Conservation (phyloP, 2,329 filamentous ascomycete species). For the Sporothrix globosa region DNA sequence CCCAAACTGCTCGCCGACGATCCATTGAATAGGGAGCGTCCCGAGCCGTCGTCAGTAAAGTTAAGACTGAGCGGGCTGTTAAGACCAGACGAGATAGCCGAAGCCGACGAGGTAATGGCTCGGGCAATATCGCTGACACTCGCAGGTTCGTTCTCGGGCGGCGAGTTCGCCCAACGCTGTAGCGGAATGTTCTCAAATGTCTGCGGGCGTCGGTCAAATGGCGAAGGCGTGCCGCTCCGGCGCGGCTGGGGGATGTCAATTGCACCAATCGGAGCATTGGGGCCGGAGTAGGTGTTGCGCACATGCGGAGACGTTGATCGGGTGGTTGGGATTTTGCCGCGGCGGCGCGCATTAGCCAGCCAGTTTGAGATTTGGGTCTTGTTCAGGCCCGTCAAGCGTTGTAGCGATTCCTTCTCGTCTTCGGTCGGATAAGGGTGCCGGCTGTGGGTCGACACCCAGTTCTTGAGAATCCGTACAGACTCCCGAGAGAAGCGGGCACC, state of each 20-base stretch:
- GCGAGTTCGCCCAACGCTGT: slow-evolving; percentile 63
- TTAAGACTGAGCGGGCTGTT: slow-evolving; percentile 62
- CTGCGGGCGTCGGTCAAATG: slow-evolving; percentile 36
- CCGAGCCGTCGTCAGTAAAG: slow-evolving; percentile 64
- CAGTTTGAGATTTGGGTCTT: slow-evolving; percentile 87
- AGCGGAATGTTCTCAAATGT: slow-evolving; percentile 56
- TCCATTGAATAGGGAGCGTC: slow-evolving; percentile 59
- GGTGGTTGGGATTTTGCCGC: slow-evolving; percentile 73
- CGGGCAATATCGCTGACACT: slow-evolving; percentile 62
- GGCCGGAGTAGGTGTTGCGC: slow-evolving; percentile 58
- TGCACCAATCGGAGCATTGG: slow-evolving; percentile 46
- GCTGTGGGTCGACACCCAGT: slow-evolving; percentile 79
- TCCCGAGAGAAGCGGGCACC: slow-evolving; percentile 78
- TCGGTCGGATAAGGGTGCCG: slow-evolving; percentile 87
- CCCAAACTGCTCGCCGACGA: slow-evolving; percentile 64
- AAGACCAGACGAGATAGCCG: slow-evolving; percentile 57
- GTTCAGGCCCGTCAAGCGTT: slow-evolving; percentile 77
- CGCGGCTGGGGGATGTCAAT: slow-evolving; percentile 73
- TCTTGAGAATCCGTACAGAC: slow-evolving; percentile 77
- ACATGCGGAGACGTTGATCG: slow-evolving; percentile 71
- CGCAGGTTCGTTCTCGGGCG: slow-evolving; percentile 63
- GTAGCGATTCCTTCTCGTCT: slow-evolving; percentile 79
- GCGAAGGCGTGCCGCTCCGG: slow-evolving; percentile 53
- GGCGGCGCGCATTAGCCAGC: slow-evolving; percentile 84
- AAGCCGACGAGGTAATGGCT: slow-evolving; percentile 57